Base-by-base conservation (phyloP, 148 eudicot species). In the Arbutus unedo region DNA sequence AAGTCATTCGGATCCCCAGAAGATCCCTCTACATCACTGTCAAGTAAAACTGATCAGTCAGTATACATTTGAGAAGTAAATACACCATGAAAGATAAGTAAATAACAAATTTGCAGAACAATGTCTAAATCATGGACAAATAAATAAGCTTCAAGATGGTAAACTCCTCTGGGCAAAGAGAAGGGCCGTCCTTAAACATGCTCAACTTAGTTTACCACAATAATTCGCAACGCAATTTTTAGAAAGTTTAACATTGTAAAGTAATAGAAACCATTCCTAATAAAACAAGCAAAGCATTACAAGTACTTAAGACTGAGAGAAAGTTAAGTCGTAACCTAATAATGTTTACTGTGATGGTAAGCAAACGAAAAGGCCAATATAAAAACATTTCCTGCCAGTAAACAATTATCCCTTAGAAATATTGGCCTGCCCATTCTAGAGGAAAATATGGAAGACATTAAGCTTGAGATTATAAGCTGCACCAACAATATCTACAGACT, bases 1-100 rank as follows among this genome's bases (percentile, higher is more conserved):
- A 92, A 70, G 44, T 88, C 88, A 83, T 80, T 64, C 13, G 84
- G 51, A 76, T 76, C 85, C 62, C 74, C 87, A 77, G 73, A 74
- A 64, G 73, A 79, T 77, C 88, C 90, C 78, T 85, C 91, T 56
- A 53, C 83, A 70, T 80, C 86, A 85, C 98, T 94, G 89, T 49
- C 54, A 74, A 53, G 41, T 23, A 57, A 45, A 14, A 76, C 3
- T 79, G 4, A 43, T 53, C 41, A 55, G 41, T 41, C 59, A 76
- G 25, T 64, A 79, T 21, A 76, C 41, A 41, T 54, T 44, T 50
- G 53, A 66, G 57, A 55, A 62, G 8, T 41, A 60, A 51, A 51
- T 25, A 23, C n/a, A 13, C 41, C 8, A 51, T 25, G 9, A 25
- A 76, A 49, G 41, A 15, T 31, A 18, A 0, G 38, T 50, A 45